These are phyloP conservation scores for Pseudogymnoascus sp. DNA, from an alignment of 2,329 filamentous ascomycete species.

Conservation along the genomic window DNA sequence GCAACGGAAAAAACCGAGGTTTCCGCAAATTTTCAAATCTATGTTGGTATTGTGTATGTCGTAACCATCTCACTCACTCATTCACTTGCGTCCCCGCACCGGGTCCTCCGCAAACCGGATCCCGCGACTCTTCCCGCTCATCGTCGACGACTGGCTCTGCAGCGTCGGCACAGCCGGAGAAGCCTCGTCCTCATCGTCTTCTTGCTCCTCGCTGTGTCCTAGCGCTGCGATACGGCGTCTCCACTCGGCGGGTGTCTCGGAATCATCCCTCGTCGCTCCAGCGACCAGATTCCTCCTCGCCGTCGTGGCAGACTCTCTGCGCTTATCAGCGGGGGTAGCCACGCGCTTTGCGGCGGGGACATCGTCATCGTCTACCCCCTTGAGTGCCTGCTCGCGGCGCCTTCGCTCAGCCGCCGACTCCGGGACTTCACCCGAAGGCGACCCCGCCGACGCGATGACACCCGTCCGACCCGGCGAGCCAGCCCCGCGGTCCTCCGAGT, in stretches of 20 bases:
- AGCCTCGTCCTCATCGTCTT: slow-evolving; percentile 17
- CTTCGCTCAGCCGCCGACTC: slow-evolving; percentile 66
- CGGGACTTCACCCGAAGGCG: slow-evolving; percentile 27
- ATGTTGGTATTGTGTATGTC: slow-evolving; percentile 1
- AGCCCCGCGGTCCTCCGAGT: slow-evolving; percentile 30
- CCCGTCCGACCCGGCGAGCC: background rate
- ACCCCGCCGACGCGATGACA: slow-evolving; percentile 27
- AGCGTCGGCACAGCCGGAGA: slow-evolving; percentile 23
- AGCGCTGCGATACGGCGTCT: slow-evolving; percentile 66
- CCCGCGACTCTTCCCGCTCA: slow-evolving; percentile 21
- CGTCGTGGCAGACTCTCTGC: background rate
- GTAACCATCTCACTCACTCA: background rate
- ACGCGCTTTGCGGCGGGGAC: slow-evolving; percentile 19
- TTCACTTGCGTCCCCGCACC: slow-evolving; percentile 16
- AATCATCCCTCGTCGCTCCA: slow-evolving; percentile 31
- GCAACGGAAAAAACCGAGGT: background rate
- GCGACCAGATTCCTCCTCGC: background rate
- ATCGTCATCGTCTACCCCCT: slow-evolving; percentile 36
- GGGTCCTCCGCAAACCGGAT: slow-evolving; percentile 30
- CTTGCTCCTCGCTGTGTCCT: slow-evolving; percentile 40
- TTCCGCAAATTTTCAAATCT: background rate
- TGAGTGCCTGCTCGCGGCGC: slow-evolving; percentile 51
- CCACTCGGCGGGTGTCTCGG: slow-evolving; percentile 67
- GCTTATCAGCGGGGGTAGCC: background rate
- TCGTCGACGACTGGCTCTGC: slow-evolving; percentile 23